These are phyloP conservation scores for Daldinia eschscholtzii DNA, from an alignment of 2,329 filamentous ascomycete genomes.

Conservation along the genomic window DNA sequence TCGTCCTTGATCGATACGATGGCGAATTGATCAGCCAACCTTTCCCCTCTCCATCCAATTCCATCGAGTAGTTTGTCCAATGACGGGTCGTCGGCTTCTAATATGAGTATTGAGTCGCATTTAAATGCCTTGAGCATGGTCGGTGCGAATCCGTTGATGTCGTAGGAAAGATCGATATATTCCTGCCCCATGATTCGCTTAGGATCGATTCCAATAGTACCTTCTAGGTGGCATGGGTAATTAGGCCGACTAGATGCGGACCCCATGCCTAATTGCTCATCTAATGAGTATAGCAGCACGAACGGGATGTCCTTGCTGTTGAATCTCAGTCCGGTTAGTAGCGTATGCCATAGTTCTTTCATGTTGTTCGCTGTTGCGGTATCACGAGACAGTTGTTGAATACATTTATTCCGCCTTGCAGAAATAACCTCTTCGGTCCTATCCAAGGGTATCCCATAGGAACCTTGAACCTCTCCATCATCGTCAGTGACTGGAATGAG, in stretches of 20 bases:
- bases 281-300: conserved; percentile 52
- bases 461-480: conserved; percentile 53
- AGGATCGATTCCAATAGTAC: conserved; percentile 38
- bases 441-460: conserved; percentile 43
- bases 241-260: conserved; percentile 30
- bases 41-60: conserved; percentile 39
- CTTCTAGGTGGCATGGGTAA: conserved; percentile 43
- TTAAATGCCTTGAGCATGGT: conserved; percentile 42
- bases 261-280: conserved; percentile 42
- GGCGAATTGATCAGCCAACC: conserved; percentile 42
- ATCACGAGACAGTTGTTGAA: conserved; percentile 55
- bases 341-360: conserved; percentile 53
- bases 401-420: conserved; percentile 54
- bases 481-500: conserved; percentile 57
- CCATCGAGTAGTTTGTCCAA: conserved; percentile 36
- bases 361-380: conserved; percentile 47
- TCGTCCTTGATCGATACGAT: conserved; percentile 43
- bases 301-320: conserved; percentile 52
- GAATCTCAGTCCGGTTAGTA: conserved; percentile 44
- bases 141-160: conserved; percentile 44
- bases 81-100: conserved; percentile 38
- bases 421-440: conserved; percentile 55
- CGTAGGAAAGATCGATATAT: conserved; percentile 39
- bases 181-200: conserved; percentile 35
- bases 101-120: conserved; percentile 33